Evolutionary conservation across 768 basidiomycete species (phyloP).

Genomic region (Lentinus brumalis): DNA sequence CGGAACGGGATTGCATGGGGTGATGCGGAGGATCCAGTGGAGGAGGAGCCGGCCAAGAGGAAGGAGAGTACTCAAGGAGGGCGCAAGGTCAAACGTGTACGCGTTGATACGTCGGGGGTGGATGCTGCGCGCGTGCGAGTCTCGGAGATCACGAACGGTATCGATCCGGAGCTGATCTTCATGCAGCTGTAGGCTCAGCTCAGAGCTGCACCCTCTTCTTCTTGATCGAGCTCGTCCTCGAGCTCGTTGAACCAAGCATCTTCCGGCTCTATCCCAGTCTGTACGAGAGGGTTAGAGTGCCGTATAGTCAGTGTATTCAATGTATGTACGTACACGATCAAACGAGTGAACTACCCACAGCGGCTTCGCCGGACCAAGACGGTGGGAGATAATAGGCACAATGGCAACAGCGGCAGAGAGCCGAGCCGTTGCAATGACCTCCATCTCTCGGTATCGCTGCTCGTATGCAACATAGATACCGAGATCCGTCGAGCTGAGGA

Average conservation of each 20-base stretch:
- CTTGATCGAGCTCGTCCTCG: too few relatives aligned
- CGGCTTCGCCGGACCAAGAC: background rate
- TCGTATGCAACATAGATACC: background rate
- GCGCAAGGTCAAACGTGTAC: too few relatives aligned
- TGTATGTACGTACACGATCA: background rate
- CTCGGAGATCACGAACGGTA: background rate
- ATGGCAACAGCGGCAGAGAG: background rate
- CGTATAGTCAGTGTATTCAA: background rate
- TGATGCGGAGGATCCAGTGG: background rate
- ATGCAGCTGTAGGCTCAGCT: too few relatives aligned
- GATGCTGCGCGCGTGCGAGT: background rate
- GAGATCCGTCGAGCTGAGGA: background rate
- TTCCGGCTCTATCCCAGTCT: slow-evolving; percentile 2
- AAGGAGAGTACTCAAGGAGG: background rate
- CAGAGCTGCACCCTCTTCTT: too few relatives aligned
- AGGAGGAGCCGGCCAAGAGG: background rate
- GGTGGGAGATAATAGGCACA: background rate
- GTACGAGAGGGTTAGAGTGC: too few relatives aligned
- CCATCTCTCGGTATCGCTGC: background rate
- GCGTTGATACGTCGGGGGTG: background rate
- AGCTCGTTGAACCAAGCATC: background rate
- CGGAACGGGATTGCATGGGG: background rate
- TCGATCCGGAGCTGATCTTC: too few relatives aligned
- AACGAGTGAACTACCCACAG: slow-evolving; percentile 4
- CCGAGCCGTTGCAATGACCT: background rate